Percentiles rank a stretch among this genome's conserved stretches.
These are phyloP conservation scores for Sechiopsis laciniata DNA, from an alignment of 306 rosid species.

Conservation along the genomic window DNA sequence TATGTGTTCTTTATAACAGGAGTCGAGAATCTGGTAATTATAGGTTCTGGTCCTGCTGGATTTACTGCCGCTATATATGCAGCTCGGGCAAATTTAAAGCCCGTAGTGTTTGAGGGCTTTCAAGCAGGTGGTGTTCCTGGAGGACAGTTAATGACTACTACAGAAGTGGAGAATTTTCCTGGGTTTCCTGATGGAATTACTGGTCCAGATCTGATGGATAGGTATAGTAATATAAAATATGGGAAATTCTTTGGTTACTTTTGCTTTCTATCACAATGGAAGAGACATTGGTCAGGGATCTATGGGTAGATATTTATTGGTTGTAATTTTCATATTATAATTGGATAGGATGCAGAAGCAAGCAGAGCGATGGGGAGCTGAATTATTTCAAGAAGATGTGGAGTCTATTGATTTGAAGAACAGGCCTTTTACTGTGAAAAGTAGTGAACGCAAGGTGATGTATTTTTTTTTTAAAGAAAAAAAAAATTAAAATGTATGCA, in stretches of 20 bases:
- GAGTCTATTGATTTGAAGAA: conserved; percentile 62
- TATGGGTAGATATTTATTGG: not conserved
- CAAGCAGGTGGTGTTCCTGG: conserved; percentile 92
- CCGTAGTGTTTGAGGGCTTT: conserved; percentile 85
- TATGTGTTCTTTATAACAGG: conserved; percentile 29
- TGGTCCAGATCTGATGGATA: conserved; percentile 97
- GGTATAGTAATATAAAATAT: conserved; percentile 34
- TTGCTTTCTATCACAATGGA: conserved; percentile 10
- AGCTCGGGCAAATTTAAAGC: conserved; percentile 93
- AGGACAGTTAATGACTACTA: conserved; percentile 95
- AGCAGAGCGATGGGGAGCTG: conserved; percentile 98
- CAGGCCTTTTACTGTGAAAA: conserved; percentile 72
- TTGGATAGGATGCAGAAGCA: conserved; percentile 47
- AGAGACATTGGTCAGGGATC: not conserved
- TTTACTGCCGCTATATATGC: conserved; percentile 92
- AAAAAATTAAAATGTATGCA: not conserved
- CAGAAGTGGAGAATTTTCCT: conserved; percentile 93
- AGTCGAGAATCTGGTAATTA: conserved; percentile 71
- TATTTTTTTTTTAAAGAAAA: too few species aligned
- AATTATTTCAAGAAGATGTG: conserved; percentile 86
- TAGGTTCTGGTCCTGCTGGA: conserved; percentile 97
- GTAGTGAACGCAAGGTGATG: conserved; percentile 94
- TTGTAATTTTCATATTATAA: conserved; percentile 12
- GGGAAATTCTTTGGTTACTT: conserved; percentile 8
- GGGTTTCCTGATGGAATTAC: conserved; percentile 92